Base-by-base conservation (phyloP, 495 filamentous ascomycete genomes). In the Neohortaea acidophila region DNA sequence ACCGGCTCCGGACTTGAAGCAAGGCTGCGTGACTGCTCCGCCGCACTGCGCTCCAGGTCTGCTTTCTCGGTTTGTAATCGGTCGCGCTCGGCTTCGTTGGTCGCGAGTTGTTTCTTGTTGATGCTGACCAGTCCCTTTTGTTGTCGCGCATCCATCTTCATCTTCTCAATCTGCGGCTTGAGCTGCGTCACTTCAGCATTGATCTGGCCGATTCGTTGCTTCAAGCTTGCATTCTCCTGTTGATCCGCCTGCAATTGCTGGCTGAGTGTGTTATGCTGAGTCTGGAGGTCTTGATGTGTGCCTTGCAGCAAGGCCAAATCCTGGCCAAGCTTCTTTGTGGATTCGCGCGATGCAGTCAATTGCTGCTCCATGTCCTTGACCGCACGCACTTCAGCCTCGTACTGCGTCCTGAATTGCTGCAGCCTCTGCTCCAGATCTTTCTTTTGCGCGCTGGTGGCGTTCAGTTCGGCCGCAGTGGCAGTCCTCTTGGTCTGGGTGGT, bases 71-170 rank as follows among this genome's bases (percentile, higher is more conserved):
- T 59, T 59, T 84, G 83, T 26, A 89, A 55, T 59, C 81, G 87
- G 28, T 93, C 86, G 12, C 78, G 69, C 51, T 96, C 89, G 21
- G 66, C 70, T 57, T 97, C 91, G 43, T 76, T 77, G 1, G 87
- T 93, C 24, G 79, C 69, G 33, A 94, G 66, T 61, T 97, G 89
- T 62, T 97, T 96, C 63, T 91, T 94, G 62, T 91, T 92, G 59
- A 97, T 96, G 3, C 91, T 84, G 30, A 91, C 89, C 29, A 94
- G 60, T 8, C 89, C 89, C 59, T 91, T 94, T 60, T 94, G 84
- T 54, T 94, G 89, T 15, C 89, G 74, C 26, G 85, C 82, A 46
- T 89, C 82, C 9, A 75, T 79, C 53, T 82, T 78, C 37, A 91
- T 65, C 62, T 93, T 93, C 48, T 97, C 89, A 34, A 96, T 67